Evolutionary conservation across 352 stramenopile genomes (phyloP).

Genomic region (Phytopythium mirpurense): DNA sequence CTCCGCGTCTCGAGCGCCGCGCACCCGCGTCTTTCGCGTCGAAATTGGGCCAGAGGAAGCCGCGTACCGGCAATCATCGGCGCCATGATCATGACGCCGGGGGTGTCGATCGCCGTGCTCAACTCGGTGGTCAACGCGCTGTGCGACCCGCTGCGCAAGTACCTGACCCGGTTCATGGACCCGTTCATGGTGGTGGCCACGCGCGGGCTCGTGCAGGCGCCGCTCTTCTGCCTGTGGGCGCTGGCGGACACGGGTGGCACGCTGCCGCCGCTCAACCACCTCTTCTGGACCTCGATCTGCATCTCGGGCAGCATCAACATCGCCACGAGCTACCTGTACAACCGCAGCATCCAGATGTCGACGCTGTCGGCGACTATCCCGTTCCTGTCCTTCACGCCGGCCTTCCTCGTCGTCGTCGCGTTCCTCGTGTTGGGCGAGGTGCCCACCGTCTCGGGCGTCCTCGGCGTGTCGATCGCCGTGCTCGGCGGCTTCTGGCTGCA

Average conservation of each 20-base stretch:
- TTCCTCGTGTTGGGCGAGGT: slow-evolving; percentile 75
- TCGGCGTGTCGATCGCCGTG: slow-evolving; percentile 67
- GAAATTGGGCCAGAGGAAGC: neutral
- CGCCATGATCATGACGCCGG: slow-evolving; percentile 54
- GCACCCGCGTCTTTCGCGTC: neutral
- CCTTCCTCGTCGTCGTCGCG: slow-evolving; percentile 68
- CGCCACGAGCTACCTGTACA: slow-evolving; percentile 81
- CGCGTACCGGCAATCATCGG: neutral
- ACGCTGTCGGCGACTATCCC: slow-evolving; percentile 71
- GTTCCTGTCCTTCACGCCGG: slow-evolving; percentile 76
- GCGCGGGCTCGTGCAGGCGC: slow-evolving; percentile 64
- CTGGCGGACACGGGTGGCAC: slow-evolving; percentile 44
- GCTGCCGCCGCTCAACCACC: slow-evolving; percentile 58
- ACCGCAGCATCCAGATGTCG: slow-evolving; percentile 80
- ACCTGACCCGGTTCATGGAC: slow-evolving; percentile 80
- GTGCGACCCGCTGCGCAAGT: slow-evolving; percentile 80
- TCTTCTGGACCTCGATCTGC: slow-evolving; percentile 76
- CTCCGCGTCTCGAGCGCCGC: neutral
- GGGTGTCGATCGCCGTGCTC: slow-evolving; percentile 69
- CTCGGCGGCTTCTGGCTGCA: slow-evolving; percentile 75
- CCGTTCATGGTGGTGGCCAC: slow-evolving; percentile 71
- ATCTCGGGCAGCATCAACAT: slow-evolving; percentile 78
- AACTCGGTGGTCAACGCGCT: slow-evolving; percentile 79
- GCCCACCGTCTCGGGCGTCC: slow-evolving; percentile 48
- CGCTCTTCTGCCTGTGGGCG: slow-evolving; percentile 66